Evolutionary conservation across 1,284 basidiomycete genomes (phyloP), one percentile per base, ranked within the genome.

Genomic region (Malassezia sp.): DNA sequence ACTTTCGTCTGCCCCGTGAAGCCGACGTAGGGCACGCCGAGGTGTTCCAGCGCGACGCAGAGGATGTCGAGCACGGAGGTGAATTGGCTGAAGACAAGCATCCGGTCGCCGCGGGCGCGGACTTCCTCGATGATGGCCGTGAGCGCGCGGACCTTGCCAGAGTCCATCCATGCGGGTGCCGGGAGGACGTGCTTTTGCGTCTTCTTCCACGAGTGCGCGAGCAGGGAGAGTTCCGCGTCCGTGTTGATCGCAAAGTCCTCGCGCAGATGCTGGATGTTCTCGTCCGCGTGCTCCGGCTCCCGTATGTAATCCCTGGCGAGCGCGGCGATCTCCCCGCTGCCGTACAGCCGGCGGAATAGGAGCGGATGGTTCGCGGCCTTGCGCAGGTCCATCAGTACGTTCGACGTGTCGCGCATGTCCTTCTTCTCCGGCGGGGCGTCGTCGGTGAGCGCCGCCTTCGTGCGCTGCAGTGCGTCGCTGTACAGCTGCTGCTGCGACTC

Each of bases 311-410:
- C 79, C 60, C 79, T 83, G 1, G 91, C 80, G 57, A 97, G 80
- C 2, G 78, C 74, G 18, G 77, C 76, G 56, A 99, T 73, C 39
- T 76, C 80, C 26, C 80, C 76, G 61, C 91, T 83, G 26, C 82
- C 82, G 70, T 86, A 99, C 6, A 78, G 76, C 17, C 79, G 79
- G 17, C 93, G 78, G 75, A 97, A 96, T 4, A 97, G 76, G 79
- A 97, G 83, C 3, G 93, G 91, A 72, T 99, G 93, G 35, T 83
- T 84, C 0, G 91, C 84, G 2, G 91, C 91, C 72, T 99, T 96
- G 32, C 88, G 79, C 24, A 95, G 76, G 64, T 91, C 88, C 89
- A 95, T 95, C 36, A 96, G 75, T 34, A 96, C 87, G 70, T 95
- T 52, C 30, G 32, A 33, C 26, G 44, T 39, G 32, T 47, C 44